Conservation (phyloP, 192 early-diverging fungal species). For the Backusella parvicylindrica region DNA sequence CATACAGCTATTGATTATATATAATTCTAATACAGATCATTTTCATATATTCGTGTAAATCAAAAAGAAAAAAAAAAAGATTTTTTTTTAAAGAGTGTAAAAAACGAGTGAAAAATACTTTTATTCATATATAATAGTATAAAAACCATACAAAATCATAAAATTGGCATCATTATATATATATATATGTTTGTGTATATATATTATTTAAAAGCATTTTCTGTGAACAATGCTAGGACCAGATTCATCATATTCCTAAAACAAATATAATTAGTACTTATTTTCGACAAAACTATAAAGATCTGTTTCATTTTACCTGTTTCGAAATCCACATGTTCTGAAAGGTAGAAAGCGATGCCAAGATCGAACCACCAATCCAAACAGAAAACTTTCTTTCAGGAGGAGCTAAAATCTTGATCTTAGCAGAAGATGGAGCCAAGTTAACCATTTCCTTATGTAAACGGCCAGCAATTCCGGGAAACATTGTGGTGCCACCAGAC, state of each 20-base stretch:
- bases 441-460: background rate
- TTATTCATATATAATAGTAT: background rate
- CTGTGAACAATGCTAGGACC: background rate
- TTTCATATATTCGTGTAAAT: background rate
- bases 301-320: background rate
- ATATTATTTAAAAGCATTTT: background rate
- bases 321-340: background rate
- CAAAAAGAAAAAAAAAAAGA: background rate
- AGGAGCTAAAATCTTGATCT: constrained; percentile 1
- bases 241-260: background rate
- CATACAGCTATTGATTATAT: background rate
- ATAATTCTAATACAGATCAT: background rate
- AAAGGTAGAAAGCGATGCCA: background rate
- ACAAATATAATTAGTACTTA: background rate
- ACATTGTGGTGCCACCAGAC: background rate
- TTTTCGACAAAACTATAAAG: background rate
- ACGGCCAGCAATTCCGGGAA: background rate
- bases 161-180: background rate
- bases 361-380: background rate
- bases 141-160: background rate
- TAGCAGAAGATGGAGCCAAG: background rate
- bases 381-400: background rate
- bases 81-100: background rate
- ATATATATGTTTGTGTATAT: background rate
- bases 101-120: background rate